Conservation (phyloP, 2,329 filamentous ascomycete species). For the Cucurbitaria berberidis region DNA sequence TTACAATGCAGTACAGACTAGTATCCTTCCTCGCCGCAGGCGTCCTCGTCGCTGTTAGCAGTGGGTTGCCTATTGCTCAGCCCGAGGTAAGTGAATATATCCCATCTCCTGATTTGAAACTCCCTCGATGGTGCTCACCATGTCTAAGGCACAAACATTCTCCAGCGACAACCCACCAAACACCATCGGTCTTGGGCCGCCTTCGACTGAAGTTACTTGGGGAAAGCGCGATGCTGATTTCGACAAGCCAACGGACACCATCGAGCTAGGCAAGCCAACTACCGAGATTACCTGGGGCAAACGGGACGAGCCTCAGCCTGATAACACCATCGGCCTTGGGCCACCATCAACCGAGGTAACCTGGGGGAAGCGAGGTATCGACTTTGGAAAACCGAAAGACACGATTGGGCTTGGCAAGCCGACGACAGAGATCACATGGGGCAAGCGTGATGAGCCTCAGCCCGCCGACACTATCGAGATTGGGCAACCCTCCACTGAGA, state of each 20-base stretch:
- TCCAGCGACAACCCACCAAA: slow-evolving; percentile 6
- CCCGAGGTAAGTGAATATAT: slow-evolving; percentile 21
- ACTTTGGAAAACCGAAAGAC: slow-evolving; percentile 4
- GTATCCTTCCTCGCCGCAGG: slow-evolving; percentile 34
- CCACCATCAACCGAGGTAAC: slow-evolving; percentile 9
- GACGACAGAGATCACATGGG: slow-evolving; percentile 21
- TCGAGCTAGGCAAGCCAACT: slow-evolving; percentile 21
- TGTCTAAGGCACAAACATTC: slow-evolving; percentile 7
- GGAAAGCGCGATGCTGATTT: slow-evolving; percentile 5
- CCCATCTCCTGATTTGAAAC: neutral
- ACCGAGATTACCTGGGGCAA: slow-evolving; percentile 23
- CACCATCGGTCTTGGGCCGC: slow-evolving; percentile 14
- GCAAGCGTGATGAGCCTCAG: slow-evolving; percentile 9
- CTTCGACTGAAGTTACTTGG: slow-evolving; percentile 11
- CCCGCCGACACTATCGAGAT: slow-evolving; percentile 14
- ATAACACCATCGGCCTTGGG: slow-evolving; percentile 13
- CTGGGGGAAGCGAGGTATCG: slow-evolving; percentile 11
- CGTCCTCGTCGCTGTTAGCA: slow-evolving; percentile 27
- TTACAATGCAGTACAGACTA: slow-evolving; percentile 36
- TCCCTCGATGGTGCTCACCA: neutral
- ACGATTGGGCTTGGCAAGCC: slow-evolving; percentile 23
- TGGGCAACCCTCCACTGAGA: slow-evolving; percentile 14
- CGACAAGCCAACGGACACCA: slow-evolving; percentile 5
- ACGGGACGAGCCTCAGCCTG: slow-evolving; percentile 4
- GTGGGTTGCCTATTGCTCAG: slow-evolving; percentile 29